Conservation (phyloP, 2,329 filamentous ascomycete genomes). For the Fusarium tuaranense region DNA sequence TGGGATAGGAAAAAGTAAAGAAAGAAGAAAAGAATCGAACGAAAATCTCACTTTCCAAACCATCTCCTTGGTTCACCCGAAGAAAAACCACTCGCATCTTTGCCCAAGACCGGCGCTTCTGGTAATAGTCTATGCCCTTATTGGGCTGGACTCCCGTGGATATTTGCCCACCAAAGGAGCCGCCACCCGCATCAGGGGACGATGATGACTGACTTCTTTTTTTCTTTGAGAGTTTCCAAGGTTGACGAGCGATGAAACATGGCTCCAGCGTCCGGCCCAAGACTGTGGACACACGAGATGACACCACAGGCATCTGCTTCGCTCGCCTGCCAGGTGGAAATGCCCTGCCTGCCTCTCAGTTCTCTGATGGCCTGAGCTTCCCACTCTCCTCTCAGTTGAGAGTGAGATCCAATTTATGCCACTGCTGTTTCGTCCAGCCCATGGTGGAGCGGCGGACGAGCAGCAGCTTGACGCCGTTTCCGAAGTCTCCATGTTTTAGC, state of each 20-base stretch:
- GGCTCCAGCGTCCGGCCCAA: conserved; percentile 7
- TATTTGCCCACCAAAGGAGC: background rate
- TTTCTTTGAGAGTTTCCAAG: background rate
- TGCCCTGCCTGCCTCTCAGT: background rate
- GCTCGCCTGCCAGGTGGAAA: background rate
- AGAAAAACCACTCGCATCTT: background rate
- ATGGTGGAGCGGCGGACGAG: conserved; percentile 21
- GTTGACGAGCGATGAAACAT: conserved; percentile 3
- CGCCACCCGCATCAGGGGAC: conserved; percentile 4
- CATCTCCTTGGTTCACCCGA: background rate
- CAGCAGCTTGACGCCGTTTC: conserved; percentile 31
- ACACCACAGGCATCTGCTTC: conserved; percentile 6
- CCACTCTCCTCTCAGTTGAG: background rate
- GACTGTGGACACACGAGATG: conserved; percentile 1
- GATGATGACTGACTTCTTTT: background rate
- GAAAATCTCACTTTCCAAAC: background rate
- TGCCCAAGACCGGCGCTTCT: background rate
- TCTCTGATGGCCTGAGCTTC: conserved; percentile 21
- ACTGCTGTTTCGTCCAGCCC: conserved; percentile 13
- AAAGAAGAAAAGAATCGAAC: background rate
- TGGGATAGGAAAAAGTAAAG: conserved; percentile 1
- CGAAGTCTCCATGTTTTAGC: conserved; percentile 39
- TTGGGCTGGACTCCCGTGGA: background rate
- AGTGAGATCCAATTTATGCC: background rate
- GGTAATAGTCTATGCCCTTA: background rate